These are phyloP conservation scores for Magnaporthales sp. DNA, from an alignment of 2,329 filamentous ascomycete species.

Conservation along the genomic window DNA sequence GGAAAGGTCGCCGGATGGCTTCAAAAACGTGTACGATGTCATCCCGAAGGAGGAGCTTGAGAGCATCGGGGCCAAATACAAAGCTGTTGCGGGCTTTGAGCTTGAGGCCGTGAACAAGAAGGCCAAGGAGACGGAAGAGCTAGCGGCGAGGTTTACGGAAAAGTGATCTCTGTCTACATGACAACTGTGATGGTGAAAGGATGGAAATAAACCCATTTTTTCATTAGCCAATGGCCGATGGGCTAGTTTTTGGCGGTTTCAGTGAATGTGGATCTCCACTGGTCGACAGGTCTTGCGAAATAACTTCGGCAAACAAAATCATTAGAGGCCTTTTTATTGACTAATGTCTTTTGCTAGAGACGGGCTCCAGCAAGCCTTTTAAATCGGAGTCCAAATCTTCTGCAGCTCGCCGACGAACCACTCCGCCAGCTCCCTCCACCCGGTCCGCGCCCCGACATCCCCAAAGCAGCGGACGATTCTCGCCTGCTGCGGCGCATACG, in stretches of 20 bases:
- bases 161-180: not conserved
- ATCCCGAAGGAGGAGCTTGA: not conserved
- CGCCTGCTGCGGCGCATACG: slow-evolving; percentile 36
- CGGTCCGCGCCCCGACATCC: slow-evolving; percentile 29
- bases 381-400: not conserved
- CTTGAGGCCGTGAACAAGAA: slow-evolving; percentile 2
- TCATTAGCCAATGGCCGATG: not conserved
- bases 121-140: slow-evolving; percentile 6
- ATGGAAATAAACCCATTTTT: not conserved
- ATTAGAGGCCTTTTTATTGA: too few species aligned
- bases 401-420: not conserved
- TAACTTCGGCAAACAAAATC: not conserved
- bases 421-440: not conserved
- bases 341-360: not conserved
- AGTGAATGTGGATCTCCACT: not conserved
- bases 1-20: not conserved
- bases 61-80: not conserved
- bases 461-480: slow-evolving; percentile 23
- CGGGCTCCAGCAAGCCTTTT: not conserved
- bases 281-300: not conserved
- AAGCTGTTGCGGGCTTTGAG: not conserved
- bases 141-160: not conserved
- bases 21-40: not conserved
- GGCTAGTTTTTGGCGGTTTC: not conserved
- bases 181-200: not conserved